Conservation (phyloP, 2,329 filamentous ascomycete species). For the Cladophialophora chaetospira region DNA sequence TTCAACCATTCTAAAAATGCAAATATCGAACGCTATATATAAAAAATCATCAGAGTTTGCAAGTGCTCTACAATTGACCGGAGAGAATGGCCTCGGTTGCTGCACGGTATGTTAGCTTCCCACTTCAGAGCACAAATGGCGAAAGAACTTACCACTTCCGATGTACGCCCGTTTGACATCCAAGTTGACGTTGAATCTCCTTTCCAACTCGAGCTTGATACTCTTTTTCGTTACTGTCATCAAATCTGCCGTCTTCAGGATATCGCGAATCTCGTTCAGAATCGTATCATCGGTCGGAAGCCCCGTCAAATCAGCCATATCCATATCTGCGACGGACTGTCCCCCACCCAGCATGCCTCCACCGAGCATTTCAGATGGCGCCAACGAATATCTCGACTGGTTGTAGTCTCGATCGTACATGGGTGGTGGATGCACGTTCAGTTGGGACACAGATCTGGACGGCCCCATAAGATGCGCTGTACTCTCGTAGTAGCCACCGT, state of each 20-base stretch:
- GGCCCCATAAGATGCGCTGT: slow-evolving; percentile 48
- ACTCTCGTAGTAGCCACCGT: slow-evolving; percentile 40
- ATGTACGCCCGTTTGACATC: slow-evolving; percentile 92
- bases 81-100: slow-evolving; percentile 79
- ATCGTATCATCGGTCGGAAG: slow-evolving; percentile 87
- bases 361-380: slow-evolving; percentile 71
- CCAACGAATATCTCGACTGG: slow-evolving; percentile 75
- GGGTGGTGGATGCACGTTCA: slow-evolving; percentile 55
- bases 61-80: slow-evolving; percentile 63
- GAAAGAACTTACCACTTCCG: slow-evolving; percentile 71
- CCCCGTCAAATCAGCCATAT: slow-evolving; percentile 72
- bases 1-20: background rate
- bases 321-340: slow-evolving; percentile 64
- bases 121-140: background rate
- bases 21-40: background rate
- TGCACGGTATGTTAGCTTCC: slow-evolving; percentile 44
- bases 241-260: slow-evolving; percentile 84
- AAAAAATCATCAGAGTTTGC: background rate
- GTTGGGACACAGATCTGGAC: slow-evolving; percentile 62
- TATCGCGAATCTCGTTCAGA: slow-evolving; percentile 90
- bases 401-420: slow-evolving; percentile 49
- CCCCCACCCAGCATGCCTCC: slow-evolving; percentile 69
- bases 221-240: slow-evolving; percentile 99
- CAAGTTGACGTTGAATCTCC: slow-evolving; percentile 80
- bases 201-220: slow-evolving; percentile 90